phyloP scores from a whole-genome alignment of 129 eudicot genomes.

The Flaveria sonorensis region DNA sequence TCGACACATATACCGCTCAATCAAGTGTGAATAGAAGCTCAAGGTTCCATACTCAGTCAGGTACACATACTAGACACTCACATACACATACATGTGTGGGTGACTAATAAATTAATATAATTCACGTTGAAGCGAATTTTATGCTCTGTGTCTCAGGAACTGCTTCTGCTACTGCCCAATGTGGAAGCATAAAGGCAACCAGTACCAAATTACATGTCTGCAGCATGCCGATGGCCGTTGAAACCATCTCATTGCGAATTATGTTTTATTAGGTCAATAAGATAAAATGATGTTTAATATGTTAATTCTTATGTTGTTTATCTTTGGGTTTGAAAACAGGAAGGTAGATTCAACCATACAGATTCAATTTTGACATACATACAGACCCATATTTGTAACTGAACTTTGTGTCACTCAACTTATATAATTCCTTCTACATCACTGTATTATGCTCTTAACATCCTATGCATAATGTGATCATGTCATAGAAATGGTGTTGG shows the following conservation, averaged over 20 bases:
- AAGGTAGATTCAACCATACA: constrained; percentile 26
- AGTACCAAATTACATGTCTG: constrained; percentile 15
- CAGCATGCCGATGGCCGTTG: constrained; percentile 20
- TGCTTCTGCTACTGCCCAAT: constrained; percentile 14
- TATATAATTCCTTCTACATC: constrained; percentile 4
- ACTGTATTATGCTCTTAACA: background rate
- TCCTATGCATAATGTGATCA: too few species aligned
- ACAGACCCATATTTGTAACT: constrained; percentile 23
- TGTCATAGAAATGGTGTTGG: too few species aligned
- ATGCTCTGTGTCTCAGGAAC: constrained; percentile 28
- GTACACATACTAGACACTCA: constrained; percentile 5
- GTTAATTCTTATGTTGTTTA: constrained; percentile 20
- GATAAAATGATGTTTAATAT: constrained; percentile 34
- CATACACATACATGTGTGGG: background rate
- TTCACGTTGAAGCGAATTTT: background rate
- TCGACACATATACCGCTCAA: constrained; percentile 57
- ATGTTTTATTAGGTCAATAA: constrained; percentile 44
- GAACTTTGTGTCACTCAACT: background rate
- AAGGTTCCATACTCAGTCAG: constrained; percentile 26
- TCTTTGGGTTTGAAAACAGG: constrained; percentile 28
- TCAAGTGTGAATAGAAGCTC: constrained; percentile 57
- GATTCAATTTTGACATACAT: constrained; percentile 31
- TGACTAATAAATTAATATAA: background rate
- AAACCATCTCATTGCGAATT: background rate
- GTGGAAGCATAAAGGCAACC: constrained; percentile 24